phyloP scores from a whole-genome alignment of 495 filamentous ascomycete genomes.

The Podospora pseudopauciseta region DNA sequence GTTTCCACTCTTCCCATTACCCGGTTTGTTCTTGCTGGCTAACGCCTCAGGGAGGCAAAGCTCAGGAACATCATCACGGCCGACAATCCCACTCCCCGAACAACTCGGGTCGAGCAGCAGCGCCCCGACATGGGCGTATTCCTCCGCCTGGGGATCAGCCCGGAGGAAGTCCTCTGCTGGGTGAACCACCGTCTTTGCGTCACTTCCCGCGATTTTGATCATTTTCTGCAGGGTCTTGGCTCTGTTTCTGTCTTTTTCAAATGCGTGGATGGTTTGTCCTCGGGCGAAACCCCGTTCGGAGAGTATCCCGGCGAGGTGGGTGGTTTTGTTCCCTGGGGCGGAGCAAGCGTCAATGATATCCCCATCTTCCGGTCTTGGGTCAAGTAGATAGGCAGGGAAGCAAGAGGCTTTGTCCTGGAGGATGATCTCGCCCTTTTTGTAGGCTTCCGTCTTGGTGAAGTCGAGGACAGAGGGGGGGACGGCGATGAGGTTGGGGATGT shows the following conservation, averaged over 20 bases:
- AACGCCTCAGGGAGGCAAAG: slow-evolving; percentile 52
- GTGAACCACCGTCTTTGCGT: slow-evolving; percentile 59
- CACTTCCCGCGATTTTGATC: slow-evolving; percentile 70
- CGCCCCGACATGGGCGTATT: slow-evolving; percentile 61
- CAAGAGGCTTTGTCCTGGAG: slow-evolving; percentile 96
- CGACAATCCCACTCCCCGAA: slow-evolving; percentile 90
- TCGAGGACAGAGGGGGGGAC: slow-evolving; percentile 60
- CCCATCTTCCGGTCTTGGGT: slow-evolving; percentile 56
- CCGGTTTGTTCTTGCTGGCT: not conserved
- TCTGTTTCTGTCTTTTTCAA: slow-evolving; percentile 64
- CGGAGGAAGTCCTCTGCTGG: slow-evolving; percentile 75
- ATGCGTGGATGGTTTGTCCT: slow-evolving; percentile 52
- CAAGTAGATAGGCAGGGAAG: slow-evolving; percentile 83
- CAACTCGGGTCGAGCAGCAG: slow-evolving; percentile 90
- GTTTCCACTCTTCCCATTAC: not conserved
- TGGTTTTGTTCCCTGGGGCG: slow-evolving; percentile 96
- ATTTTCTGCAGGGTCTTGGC: slow-evolving; percentile 75
- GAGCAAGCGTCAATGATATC: slow-evolving; percentile 86
- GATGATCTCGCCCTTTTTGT: slow-evolving; percentile 72
- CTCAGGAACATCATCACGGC: slow-evolving; percentile 69
- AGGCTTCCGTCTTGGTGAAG: slow-evolving; percentile 65
- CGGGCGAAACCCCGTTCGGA: slow-evolving; percentile 21
- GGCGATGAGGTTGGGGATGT: slow-evolving; percentile 81
- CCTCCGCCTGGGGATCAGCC: slow-evolving; percentile 53
- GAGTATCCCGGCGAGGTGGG: slow-evolving; percentile 78